Evolutionary conservation across 495 filamentous ascomycete genomes (phyloP).

Genomic region (Amorphotheca resinae): DNA sequence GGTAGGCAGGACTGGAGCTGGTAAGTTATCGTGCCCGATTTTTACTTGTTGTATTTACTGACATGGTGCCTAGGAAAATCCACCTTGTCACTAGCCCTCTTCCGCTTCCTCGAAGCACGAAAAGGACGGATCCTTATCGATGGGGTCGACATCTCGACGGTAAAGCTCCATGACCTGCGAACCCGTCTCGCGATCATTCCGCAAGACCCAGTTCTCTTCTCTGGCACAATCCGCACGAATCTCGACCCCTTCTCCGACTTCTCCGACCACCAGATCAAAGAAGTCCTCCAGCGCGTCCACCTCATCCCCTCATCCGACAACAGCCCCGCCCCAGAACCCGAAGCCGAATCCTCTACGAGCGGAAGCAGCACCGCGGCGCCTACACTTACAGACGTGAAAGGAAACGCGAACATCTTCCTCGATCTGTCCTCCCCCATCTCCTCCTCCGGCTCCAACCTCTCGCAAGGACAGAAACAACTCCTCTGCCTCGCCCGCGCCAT

Average conservation of each 20-base stretch:
- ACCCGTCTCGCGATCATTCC: constrained; percentile 39
- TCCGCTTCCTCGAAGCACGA: constrained; percentile 35
- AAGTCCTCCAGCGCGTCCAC: constrained; percentile 45
- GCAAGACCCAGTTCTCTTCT: constrained; percentile 41
- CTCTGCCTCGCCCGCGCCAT: constrained; percentile 40
- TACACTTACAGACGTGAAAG: background rate
- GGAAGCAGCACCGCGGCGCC: constrained; percentile 7
- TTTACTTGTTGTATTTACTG: constrained; percentile 2
- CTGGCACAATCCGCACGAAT: constrained; percentile 37
- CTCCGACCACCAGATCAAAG: constrained; percentile 40
- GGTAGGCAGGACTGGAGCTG: constrained; percentile 39
- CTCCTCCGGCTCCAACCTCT: constrained; percentile 25
- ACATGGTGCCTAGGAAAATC: constrained; percentile 17
- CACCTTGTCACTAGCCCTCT: constrained; percentile 30
- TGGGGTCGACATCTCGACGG: constrained; percentile 34
- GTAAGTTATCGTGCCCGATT: constrained; percentile 9
- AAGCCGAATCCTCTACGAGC: constrained; percentile 1
- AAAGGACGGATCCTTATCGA: constrained; percentile 36
- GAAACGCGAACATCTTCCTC: constrained; percentile 30
- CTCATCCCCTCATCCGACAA: constrained; percentile 29
- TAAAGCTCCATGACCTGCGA: constrained; percentile 36
- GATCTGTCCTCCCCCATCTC: constrained; percentile 32
- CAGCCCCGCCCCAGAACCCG: constrained; percentile 8
- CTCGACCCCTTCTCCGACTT: constrained; percentile 39
- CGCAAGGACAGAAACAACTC: constrained; percentile 38